phyloP scores from a whole-genome alignment of 139 green algal species.

The Mesostigma viride region DNA sequence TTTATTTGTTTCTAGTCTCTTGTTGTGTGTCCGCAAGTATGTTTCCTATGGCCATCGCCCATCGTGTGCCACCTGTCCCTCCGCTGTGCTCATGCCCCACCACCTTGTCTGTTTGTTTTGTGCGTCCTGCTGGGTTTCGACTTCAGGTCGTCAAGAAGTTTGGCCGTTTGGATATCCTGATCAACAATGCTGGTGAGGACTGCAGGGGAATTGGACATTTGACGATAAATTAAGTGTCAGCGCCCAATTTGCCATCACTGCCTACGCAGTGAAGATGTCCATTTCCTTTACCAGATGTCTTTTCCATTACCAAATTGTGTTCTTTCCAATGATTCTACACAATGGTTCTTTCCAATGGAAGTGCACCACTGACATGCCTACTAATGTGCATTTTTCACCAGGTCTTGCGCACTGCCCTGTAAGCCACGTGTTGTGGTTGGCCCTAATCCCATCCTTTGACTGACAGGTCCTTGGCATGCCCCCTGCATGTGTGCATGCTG shows the following conservation, averaged over 20 bases:
- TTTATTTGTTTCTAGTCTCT: slow-evolving; percentile 1
- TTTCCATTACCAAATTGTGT: not conserved
- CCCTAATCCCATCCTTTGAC: not conserved
- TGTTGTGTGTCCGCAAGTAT: not conserved
- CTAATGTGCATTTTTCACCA: not conserved
- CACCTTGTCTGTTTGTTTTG: not conserved
- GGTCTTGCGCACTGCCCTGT: not conserved
- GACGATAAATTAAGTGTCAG: not conserved
- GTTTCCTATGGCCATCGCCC: not conserved
- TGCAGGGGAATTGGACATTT: not conserved
- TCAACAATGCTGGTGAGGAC: slow-evolving; percentile 89
- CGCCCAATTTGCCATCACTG: not conserved
- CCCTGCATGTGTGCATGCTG: not conserved
- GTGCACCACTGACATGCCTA: not conserved
- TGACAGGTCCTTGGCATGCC: not conserved
- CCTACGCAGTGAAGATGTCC: too few relatives aligned
- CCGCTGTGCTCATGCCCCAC: not conserved
- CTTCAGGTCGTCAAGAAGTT: slow-evolving; percentile 29
- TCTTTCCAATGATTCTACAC: not conserved
- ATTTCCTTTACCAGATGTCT: not conserved
- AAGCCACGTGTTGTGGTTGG: not conserved
- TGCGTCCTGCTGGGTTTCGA: not conserved
- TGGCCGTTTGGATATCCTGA: slow-evolving; percentile 86
- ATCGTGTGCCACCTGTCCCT: not conserved
- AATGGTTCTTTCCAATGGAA: not conserved